These are phyloP conservation scores for Sclerotinia sclerotiorum DNA, from an alignment of 2,329 filamentous ascomycete species.

Conservation along the genomic window DNA sequence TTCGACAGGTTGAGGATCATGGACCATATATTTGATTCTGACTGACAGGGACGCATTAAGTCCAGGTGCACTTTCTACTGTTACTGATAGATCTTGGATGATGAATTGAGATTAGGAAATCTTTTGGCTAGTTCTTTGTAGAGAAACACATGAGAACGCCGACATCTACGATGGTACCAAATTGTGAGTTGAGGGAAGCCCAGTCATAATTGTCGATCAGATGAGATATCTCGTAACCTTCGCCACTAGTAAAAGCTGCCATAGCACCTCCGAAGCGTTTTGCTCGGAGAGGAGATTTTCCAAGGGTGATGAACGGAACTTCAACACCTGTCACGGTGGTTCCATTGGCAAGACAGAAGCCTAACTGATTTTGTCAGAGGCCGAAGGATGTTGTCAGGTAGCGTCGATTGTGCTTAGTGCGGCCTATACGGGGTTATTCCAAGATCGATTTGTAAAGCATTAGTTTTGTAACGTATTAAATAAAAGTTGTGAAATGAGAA, in stretches of 20 bases:
- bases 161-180: conserved; percentile 56
- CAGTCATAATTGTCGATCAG: conserved; percentile 57
- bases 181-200: conserved; percentile 45
- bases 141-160: conserved; percentile 59
- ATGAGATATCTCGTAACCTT: conserved; percentile 56
- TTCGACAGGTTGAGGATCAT: conserved; percentile 56
- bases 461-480: too few relatives aligned
- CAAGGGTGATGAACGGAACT: conserved; percentile 55
- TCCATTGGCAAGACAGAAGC: conserved; percentile 53
- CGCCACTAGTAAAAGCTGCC: conserved; percentile 53
- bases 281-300: conserved; percentile 49
- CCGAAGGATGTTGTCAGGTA: conserved; percentile 48
- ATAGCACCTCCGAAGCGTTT: conserved; percentile 56
- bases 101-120: conserved; percentile 53
- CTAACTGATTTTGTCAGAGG: conserved; percentile 50
- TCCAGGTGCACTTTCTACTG: conserved; percentile 48
- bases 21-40: conserved; percentile 46
- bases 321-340: conserved; percentile 53
- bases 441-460: neutral
- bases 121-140: conserved; percentile 53
- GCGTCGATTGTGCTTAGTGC: conserved; percentile 49
- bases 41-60: conserved; percentile 45
- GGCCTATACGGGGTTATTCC: conserved; percentile 42
- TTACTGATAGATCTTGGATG: conserved; percentile 54
- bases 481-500: neutral